Conservation (phyloP, 2,329 filamentous ascomycete species). For the Knoxdaviesia proteae region DNA sequence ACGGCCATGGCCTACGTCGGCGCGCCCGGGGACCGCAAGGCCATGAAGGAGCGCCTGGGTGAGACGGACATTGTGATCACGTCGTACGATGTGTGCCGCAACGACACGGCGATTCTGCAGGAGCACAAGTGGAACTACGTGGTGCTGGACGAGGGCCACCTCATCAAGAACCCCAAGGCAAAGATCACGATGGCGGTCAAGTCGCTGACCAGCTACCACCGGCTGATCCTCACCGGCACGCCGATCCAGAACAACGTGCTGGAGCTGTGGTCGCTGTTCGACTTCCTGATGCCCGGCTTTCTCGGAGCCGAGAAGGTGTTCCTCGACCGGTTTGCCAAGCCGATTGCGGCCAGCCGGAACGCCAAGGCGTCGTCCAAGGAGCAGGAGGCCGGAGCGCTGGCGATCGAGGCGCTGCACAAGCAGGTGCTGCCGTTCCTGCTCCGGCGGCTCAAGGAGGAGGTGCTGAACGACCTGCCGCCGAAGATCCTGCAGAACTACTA, state of each 20-base stretch:
- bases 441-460: slow-evolving; percentile 90
- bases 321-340: slow-evolving; percentile 82
- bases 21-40: slow-evolving; percentile 58
- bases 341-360: slow-evolving; percentile 82
- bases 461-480: slow-evolving; percentile 82
- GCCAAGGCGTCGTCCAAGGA: slow-evolving; percentile 97
- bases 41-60: slow-evolving; percentile 46
- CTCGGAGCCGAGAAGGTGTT: slow-evolving; percentile 90
- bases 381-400: slow-evolving; percentile 86
- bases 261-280: slow-evolving; percentile 92
- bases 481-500: slow-evolving; percentile 99
- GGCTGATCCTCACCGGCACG: slow-evolving; percentile 86
- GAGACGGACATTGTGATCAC: slow-evolving; percentile 87
- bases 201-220: slow-evolving; percentile 72
- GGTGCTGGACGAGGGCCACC: slow-evolving; percentile 86
- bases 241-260: slow-evolving; percentile 96
- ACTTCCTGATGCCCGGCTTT: slow-evolving; percentile 98
- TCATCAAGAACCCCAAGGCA: slow-evolving; percentile 97
- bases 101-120: slow-evolving; percentile 70
- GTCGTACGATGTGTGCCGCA: slow-evolving; percentile 93
- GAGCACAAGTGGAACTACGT: slow-evolving; percentile 92
- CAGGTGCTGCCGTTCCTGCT: slow-evolving; percentile 93
- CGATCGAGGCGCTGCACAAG: slow-evolving; percentile 96
- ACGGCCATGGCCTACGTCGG: slow-evolving; percentile 81
- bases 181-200: slow-evolving; percentile 93